Evolutionary conservation across 345 rosid species (phyloP), one percentile per base, ranked within the genome.

Genomic region (Litchi chinensis): DNA sequence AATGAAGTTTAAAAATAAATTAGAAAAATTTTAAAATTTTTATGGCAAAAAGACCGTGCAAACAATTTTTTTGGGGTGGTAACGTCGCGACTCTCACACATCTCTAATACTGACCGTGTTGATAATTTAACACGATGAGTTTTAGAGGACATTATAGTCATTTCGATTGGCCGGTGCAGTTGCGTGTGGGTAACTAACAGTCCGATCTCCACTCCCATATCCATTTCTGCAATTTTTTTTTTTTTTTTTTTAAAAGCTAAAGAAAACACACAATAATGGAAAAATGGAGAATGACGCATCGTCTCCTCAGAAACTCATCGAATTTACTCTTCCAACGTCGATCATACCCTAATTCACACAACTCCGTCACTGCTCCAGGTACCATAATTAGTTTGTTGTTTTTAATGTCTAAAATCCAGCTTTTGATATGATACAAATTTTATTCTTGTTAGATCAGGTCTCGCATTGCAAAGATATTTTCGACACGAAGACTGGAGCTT

Each of bases 201-300:
- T 46, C 11, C 4, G 0, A 46, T 10, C 52, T 46, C 52, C 10
- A 46, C 1, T 11, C 4, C 52, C 52, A 46, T 46, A 7, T 46
- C 52, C 12, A 11, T 46, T 46, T 46, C 52, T 46, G 52, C 52
- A 46, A 46, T 1, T 11, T 26, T 26, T 26, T 26, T 26, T 26
- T 26, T 26, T 26, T 26, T 26, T 26, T 26, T 26, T 26, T 46
- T 46, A 8, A 52, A 52, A 52, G 19, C 5, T 3, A 16, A 57
- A 0, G 2, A 19, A 56, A 16, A 6, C 74, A 13, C 44, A 71
- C 32, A 80, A 77, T 72, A 74, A 89, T 88, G 88, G 88, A 88
- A 82, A 92, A 73, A 77, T 87, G 74, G 83, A 88, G 87, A 86
- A 87, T 81, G 71, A 57, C 88, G 10, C 80, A 69, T 75, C 85